Conservation (phyloP, 2,329 filamentous ascomycete species). For the Chalara sp. region DNA sequence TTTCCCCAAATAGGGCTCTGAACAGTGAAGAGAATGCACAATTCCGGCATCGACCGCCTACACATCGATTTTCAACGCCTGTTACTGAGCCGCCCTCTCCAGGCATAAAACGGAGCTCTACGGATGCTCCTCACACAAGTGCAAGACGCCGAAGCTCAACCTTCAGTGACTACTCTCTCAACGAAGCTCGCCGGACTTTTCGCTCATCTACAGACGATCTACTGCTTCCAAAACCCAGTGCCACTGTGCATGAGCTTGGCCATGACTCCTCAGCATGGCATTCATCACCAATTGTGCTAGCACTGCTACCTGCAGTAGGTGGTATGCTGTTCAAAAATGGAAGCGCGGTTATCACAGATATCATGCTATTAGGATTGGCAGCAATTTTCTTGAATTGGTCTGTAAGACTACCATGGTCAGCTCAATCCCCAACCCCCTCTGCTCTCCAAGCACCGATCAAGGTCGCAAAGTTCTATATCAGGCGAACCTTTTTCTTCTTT, state of each 20-base stretch:
- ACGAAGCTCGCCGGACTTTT: conserved; percentile 57
- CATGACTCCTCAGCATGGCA: conserved; percentile 65
- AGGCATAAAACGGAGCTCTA: conserved; percentile 1
- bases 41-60: not conserved
- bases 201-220: conserved; percentile 65
- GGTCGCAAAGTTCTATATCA: no score
- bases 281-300: conserved; percentile 74
- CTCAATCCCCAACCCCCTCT: not conserved
- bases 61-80: not conserved
- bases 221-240: conserved; percentile 47
- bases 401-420: conserved; percentile 80
- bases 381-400: conserved; percentile 90
- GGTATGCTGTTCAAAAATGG: conserved; percentile 83
- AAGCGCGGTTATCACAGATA: conserved; percentile 73
- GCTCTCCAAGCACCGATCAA: not conserved
- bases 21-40: not conserved
- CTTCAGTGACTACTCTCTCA: conserved; percentile 69
- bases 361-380: conserved; percentile 72
- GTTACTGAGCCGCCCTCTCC: not conserved
- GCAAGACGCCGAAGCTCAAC: conserved; percentile 64
- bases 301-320: conserved; percentile 77
- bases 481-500: not conserved
- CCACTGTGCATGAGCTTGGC: conserved; percentile 28
- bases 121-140: conserved; percentile 12
- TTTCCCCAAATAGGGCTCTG: not conserved